phyloP scores from a whole-genome alignment of 2,329 filamentous ascomycete species.

The Neonectria magnoliae region DNA sequence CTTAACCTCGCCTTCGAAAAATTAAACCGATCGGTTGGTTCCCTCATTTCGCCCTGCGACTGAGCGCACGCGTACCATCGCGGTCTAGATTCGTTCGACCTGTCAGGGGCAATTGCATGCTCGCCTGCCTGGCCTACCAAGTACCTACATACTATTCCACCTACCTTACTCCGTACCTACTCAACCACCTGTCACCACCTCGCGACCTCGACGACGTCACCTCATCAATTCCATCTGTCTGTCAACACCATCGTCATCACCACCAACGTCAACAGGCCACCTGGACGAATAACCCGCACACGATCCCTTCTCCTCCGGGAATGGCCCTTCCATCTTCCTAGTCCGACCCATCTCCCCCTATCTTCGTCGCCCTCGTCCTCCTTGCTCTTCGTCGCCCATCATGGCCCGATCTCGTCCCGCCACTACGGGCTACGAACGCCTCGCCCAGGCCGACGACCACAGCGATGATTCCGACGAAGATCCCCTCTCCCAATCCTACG shows the following conservation, averaged over 20 bases:
- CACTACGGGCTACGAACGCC: slow-evolving; percentile 85
- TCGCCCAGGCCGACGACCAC: slow-evolving; percentile 82
- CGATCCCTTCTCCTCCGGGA: slow-evolving; percentile 15
- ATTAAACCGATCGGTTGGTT: neutral
- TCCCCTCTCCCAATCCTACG: slow-evolving; percentile 62
- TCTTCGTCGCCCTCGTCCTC: neutral
- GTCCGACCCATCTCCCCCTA: slow-evolving; percentile 9
- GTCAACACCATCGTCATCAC: neutral
- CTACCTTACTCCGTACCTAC: neutral
- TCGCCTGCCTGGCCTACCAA: neutral
- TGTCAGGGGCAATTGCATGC: slow-evolving; percentile 14
- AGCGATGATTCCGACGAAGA: slow-evolving; percentile 77
- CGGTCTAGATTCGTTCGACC: slow-evolving; percentile 10
- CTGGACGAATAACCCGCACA: neutral
- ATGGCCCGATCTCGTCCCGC: slow-evolving; percentile 77
- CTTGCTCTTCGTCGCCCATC: slow-evolving; percentile 12
- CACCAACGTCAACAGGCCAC: neutral
- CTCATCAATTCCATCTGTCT: slow-evolving; percentile 8
- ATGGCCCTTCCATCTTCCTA: slow-evolving; percentile 31
- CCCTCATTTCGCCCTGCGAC: slow-evolving; percentile 3
- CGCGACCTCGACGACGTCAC: slow-evolving; percentile 17
- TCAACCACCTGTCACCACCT: slow-evolving; percentile 6
- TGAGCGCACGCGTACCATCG: slow-evolving; percentile 18
- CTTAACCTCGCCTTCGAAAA: neutral
- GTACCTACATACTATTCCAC: neutral